Conservation (phyloP, 192 early-diverging fungal species). For the Entrophospora sp. region DNA sequence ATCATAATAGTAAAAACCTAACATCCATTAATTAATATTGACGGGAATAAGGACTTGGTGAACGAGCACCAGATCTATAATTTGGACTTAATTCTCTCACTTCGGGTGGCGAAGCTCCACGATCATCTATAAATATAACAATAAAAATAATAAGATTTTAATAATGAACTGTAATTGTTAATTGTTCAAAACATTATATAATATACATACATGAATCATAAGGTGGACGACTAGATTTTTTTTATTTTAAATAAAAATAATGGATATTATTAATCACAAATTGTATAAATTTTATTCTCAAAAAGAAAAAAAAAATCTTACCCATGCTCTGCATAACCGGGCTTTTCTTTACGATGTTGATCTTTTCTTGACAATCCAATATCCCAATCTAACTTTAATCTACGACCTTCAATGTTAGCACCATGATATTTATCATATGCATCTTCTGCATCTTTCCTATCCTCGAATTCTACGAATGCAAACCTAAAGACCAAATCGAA, state of each 20-base stretch:
- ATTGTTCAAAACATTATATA: too few species aligned
- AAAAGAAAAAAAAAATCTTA: neutral
- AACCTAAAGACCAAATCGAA: conserved; percentile 56
- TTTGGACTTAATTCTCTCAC: conserved; percentile 16
- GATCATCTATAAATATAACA: too few species aligned
- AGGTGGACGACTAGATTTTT: too few species aligned
- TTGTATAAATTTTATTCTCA: neutral
- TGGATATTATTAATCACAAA: neutral
- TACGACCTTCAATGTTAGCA: conserved; percentile 45
- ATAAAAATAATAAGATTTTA: neutral
- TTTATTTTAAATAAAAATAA: neutral
- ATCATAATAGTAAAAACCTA: too few species aligned
- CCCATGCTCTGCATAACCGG: conserved; percentile 6
- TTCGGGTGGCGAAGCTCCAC: conserved; percentile 5
- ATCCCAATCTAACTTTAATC: conserved; percentile 44
- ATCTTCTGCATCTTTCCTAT: conserved; percentile 54
- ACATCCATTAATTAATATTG: too few species aligned
- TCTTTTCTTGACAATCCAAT: conserved; percentile 18
- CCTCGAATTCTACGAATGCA: conserved; percentile 68
- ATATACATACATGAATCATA: too few species aligned
- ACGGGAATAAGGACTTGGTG: too few species aligned
- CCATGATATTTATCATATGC: conserved; percentile 54
- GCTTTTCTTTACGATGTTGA: conserved; percentile 17
- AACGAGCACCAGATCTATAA: conserved; percentile 16
- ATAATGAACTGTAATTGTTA: neutral